phyloP scores from a whole-genome alignment of 441 rosid genomes.

The Daphne laureola region DNA sequence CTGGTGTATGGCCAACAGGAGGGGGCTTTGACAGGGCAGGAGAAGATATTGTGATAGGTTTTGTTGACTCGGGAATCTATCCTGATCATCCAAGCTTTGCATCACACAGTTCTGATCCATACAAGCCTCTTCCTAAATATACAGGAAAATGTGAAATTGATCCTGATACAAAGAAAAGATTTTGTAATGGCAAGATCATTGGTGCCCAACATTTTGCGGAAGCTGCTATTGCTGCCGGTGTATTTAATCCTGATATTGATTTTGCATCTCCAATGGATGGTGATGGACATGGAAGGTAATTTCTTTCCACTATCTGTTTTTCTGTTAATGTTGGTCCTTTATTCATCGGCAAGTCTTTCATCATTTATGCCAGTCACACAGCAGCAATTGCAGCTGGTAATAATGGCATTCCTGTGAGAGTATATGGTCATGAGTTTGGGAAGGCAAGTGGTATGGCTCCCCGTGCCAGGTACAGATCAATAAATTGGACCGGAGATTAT shows the following conservation, averaged over 20 bases:
- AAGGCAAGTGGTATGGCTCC: constrained; percentile 99
- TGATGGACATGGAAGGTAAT: constrained; percentile 98
- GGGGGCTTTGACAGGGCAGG: constrained; percentile 96
- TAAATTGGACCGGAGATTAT: constrained; percentile 1
- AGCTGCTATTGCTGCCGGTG: constrained; percentile 93
- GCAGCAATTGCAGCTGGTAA: constrained; percentile 99
- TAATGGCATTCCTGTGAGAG: constrained; percentile 90
- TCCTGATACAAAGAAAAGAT: constrained; percentile 52
- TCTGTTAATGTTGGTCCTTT: no score
- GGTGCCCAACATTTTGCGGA: constrained; percentile 98
- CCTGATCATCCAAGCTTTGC: constrained; percentile 94
- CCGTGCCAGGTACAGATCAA: constrained; percentile 74
- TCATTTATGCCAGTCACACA: constrained; percentile 55
- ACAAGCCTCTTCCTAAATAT: constrained; percentile 76
- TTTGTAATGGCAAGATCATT: constrained; percentile 92
- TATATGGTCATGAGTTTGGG: constrained; percentile 92
- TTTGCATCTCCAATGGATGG: constrained; percentile 98
- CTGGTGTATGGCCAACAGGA: constrained; percentile 98
- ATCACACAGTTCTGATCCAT: constrained; percentile 48
- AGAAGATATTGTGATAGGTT: constrained; percentile 90
- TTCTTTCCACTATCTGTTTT: neutral
- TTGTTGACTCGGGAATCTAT: constrained; percentile 91
- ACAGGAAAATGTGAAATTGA: constrained; percentile 92
- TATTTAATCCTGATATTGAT: constrained; percentile 80
- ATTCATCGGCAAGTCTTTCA: no score